Base-by-base conservation (phyloP, 2,329 filamentous ascomycete species). In the Penicillium frequentans region DNA sequence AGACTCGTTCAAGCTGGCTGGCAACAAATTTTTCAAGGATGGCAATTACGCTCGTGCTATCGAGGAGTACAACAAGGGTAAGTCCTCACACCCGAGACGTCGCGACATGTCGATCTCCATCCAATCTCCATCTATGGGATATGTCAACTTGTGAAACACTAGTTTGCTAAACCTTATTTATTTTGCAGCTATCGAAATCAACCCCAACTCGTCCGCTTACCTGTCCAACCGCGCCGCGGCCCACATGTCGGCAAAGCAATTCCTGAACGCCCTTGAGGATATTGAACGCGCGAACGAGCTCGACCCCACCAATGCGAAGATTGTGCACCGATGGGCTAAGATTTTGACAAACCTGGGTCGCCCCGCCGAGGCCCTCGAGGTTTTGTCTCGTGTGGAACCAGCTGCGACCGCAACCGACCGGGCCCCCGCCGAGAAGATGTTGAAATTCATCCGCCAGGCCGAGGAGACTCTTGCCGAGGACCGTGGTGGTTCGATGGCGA, bases 21-120 rank as follows among this genome's bases (percentile, higher is more conserved):
- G 95, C 57, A 99, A 99, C 80, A 95, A 95, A 70, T 93, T 91
- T 71, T 99, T 97, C 84, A 98, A 97, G 81, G 90, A 93, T 62
- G 91, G 89, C 73, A 90, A 97, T 70, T 99, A 93, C 75, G 79
- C 82, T 59, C 89, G 90, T 71, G 93, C 95, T 24, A 93, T 98
- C 73, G 85, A 90, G 65, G 91, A 97, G 75, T 99, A 98, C 75
- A 91, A 90, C 66, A 96, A 96, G 85, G 93, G 93, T 96, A 81
- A 58, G 81, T 26, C 26, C 39, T 55, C 31, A 42, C 44, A 21
- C 37, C n/a, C 5, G 23, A 33, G 19, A 19, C 11, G n/a, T 23
- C 19, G 19, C 19, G 19, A 42, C 10, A 42, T 21, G 10, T 42
- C 19, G 11, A n/a, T 45, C 29, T 43, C 44, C 37, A 46, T 55